Evolutionary conservation across 768 basidiomycete genomes (phyloP).

Genomic region (Porphyrellus cyaneotinctus): DNA sequence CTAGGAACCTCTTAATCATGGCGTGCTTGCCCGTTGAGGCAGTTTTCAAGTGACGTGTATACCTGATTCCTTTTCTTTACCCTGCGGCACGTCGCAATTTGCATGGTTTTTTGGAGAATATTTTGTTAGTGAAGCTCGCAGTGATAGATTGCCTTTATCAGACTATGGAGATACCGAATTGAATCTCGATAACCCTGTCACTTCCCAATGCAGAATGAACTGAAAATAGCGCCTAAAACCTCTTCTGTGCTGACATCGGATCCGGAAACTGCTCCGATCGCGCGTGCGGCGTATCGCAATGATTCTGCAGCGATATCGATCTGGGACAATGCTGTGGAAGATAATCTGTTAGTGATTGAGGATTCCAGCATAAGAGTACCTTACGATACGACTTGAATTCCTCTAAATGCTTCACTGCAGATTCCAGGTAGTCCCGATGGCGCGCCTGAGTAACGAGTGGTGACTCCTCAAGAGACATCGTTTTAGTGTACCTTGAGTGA

Average conservation of each 20-base stretch:
- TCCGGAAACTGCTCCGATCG: conserved; percentile 83
- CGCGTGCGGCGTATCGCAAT: conserved; percentile 77
- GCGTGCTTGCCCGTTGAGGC: not conserved
- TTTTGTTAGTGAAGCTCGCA: not conserved
- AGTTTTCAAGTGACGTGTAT: not conserved
- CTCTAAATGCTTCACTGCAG: conserved; percentile 42
- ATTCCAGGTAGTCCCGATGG: conserved; percentile 73
- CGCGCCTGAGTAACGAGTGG: conserved; percentile 78
- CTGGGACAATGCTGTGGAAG: conserved; percentile 53
- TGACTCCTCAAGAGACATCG: conserved; percentile 17
- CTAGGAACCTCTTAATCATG: not conserved
- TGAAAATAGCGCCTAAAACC: conserved; percentile 76
- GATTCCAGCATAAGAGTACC: conserved; percentile 2
- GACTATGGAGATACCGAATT: not conserved
- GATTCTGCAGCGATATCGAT: conserved; percentile 84
- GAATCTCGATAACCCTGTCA: conserved; percentile 23
- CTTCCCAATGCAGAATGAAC: conserved; percentile 89
- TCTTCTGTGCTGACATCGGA: conserved; percentile 73
- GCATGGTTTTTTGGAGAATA: not conserved
- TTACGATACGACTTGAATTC: conserved; percentile 31
- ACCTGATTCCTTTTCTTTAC: conserved; percentile 5
- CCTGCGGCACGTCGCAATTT: not conserved
- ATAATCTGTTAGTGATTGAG: not conserved
- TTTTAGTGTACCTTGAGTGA: conserved; percentile 17
- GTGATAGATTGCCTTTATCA: conserved; percentile 1